phyloP scores from a whole-genome alignment of 441 rosid genomes.

The Eutrema salsugineum region DNA sequence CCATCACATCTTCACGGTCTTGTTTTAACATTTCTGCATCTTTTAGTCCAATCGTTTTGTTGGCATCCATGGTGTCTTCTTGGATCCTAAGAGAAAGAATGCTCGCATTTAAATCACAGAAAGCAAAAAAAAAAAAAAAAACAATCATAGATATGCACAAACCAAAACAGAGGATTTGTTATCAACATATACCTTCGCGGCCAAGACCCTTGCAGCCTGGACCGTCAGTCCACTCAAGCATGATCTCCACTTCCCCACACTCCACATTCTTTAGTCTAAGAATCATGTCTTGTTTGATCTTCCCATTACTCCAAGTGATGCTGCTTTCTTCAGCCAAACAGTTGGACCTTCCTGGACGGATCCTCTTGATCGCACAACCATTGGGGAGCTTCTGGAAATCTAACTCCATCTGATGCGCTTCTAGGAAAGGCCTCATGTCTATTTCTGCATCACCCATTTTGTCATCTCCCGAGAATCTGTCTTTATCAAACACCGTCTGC shows the following conservation, averaged over 20 bases:
- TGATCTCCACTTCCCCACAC: constrained; percentile 46
- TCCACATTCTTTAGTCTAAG: constrained; percentile 44
- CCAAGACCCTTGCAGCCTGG: constrained; percentile 48
- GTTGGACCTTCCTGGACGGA: constrained; percentile 43
- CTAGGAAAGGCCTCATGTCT: constrained; percentile 44
- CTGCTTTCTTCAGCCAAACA: constrained; percentile 54
- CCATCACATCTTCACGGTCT: constrained; percentile 18
- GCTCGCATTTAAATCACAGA: background rate
- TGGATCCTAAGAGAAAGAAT: constrained; percentile 19
- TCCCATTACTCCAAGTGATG: constrained; percentile 46
- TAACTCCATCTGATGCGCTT: constrained; percentile 38
- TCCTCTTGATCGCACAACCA: constrained; percentile 41
- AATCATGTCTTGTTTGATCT: constrained; percentile 49
- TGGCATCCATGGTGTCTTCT: constrained; percentile 38
- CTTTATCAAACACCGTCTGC: constrained; percentile 59
- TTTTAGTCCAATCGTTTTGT: constrained; percentile 31
- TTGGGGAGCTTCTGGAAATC: constrained; percentile 39
- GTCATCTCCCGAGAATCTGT: constrained; percentile 51
- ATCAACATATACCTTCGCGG: constrained; percentile 28
- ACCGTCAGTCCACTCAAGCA: constrained; percentile 50
- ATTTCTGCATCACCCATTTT: constrained; percentile 55
- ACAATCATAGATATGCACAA: background rate
- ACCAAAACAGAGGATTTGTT: background rate
- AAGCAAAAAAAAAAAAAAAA: background rate
- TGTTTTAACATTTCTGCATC: background rate